phyloP scores from a whole-genome alignment of 495 filamentous ascomycete species.

The Aspergillus hancockii region DNA sequence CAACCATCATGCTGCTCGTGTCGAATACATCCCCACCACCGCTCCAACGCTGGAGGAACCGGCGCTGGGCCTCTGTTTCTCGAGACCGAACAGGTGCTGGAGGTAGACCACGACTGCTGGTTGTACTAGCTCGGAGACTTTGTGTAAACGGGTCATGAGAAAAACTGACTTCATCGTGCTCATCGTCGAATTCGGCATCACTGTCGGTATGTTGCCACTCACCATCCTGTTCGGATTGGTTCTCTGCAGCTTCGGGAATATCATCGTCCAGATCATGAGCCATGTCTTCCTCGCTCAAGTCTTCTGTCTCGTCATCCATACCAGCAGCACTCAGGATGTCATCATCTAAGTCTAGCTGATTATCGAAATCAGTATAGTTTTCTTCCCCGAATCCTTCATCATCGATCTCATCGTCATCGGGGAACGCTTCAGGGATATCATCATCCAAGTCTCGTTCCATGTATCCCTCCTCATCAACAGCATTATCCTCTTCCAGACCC shows the following conservation, averaged over 20 bases:
- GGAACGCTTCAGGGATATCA: constrained; percentile 50
- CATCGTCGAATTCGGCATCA: constrained; percentile 64
- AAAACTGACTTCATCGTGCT: constrained; percentile 34
- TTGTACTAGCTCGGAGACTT: constrained; percentile 42
- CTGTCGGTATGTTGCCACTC: constrained; percentile 77
- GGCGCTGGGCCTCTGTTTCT: constrained; percentile 46
- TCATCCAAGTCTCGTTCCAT: constrained; percentile 53
- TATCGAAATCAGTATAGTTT: constrained; percentile 37
- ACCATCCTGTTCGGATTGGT: constrained; percentile 35
- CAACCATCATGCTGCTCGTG: constrained; percentile 42
- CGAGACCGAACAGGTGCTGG: constrained; percentile 25
- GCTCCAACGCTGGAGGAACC: constrained; percentile 49
- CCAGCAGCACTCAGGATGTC: constrained; percentile 40
- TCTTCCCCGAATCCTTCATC: constrained; percentile 33
- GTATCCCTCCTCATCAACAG: constrained; percentile 42
- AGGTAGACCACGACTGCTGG: constrained; percentile 38
- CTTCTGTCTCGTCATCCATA: constrained; percentile 27
- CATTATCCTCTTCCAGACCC: constrained; percentile 37
- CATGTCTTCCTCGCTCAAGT: constrained; percentile 30
- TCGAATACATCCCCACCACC: constrained; percentile 45
- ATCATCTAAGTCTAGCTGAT: constrained; percentile 46
- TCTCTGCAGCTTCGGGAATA: constrained; percentile 42
- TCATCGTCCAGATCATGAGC: constrained; percentile 43
- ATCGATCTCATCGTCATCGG: constrained; percentile 42
- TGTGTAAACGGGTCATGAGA: constrained; percentile 28